Conservation (phyloP, 768 basidiomycete genomes). For the Boletus tylopilopsis region DNA sequence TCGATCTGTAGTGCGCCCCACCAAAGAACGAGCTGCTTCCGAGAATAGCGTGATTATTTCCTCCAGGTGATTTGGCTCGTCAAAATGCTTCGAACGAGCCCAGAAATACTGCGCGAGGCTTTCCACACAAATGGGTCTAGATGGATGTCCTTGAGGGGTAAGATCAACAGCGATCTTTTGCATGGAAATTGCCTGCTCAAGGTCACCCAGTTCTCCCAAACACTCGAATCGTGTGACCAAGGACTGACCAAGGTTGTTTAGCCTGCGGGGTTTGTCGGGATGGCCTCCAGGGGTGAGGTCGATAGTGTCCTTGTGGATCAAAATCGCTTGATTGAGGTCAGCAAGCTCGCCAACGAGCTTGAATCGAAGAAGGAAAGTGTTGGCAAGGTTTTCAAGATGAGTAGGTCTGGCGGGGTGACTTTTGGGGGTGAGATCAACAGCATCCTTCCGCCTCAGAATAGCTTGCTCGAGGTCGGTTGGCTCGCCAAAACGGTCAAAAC, state of each 20-base stretch:
- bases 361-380: neutral
- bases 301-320: neutral
- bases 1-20: neutral
- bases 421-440: neutral
- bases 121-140: neutral
- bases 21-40: conserved; percentile 1
- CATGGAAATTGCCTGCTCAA: neutral
- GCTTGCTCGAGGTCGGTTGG: neutral
- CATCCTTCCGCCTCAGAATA: neutral
- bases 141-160: neutral
- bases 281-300: neutral
- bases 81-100: neutral
- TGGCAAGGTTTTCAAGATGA: neutral
- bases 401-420: neutral
- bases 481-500: neutral
- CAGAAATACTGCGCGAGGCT: neutral
- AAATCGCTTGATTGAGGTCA: conserved; percentile 2
- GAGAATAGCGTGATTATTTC: neutral
- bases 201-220: neutral
- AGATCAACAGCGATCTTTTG: neutral
- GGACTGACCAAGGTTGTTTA: neutral
- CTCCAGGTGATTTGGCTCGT: neutral
- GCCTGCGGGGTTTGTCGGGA: neutral
- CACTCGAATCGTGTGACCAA: neutral
- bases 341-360: neutral